Percentiles rank a stretch among this genome's conserved stretches.
phyloP scores from a whole-genome alignment of 2,329 filamentous ascomycete genomes.

The Rutstroemia sp. region DNA sequence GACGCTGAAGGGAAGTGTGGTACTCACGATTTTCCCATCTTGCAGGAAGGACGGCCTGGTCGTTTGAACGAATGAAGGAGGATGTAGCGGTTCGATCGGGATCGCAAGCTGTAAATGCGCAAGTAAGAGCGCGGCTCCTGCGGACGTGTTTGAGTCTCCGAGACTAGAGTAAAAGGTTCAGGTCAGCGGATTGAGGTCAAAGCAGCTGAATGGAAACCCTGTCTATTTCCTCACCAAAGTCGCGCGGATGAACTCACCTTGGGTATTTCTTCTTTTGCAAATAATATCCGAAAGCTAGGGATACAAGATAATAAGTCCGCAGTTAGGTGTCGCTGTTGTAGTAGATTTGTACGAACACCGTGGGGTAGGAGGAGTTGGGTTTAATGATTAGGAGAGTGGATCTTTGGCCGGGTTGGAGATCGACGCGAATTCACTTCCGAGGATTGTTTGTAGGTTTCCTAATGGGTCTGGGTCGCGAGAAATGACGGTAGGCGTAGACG shows the following conservation, averaged over 20 bases:
- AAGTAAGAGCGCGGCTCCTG: constrained; percentile 7
- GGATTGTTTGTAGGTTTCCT: too few relatives aligned
- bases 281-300: neutral
- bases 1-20: neutral
- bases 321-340: neutral
- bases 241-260: neutral
- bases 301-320: neutral
- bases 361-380: constrained; percentile 2
- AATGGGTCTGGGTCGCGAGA: too few relatives aligned
- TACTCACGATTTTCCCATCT: constrained; percentile 15
- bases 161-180: neutral
- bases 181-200: constrained; percentile 1
- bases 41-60: neutral
- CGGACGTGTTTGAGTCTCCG: neutral
- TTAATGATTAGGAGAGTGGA: neutral
- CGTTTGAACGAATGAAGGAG: neutral
- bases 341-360: constrained; percentile 5
- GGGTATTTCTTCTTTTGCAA: neutral
- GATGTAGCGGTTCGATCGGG: neutral
- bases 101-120: neutral
- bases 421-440: too few relatives aligned
- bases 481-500: too few relatives aligned
- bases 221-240: neutral
- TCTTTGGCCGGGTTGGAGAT: too few relatives aligned
- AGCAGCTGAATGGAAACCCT: neutral